These are phyloP conservation scores for Magnaporthales sp. DNA, from an alignment of 2,329 filamentous ascomycete genomes.

Conservation along the genomic window DNA sequence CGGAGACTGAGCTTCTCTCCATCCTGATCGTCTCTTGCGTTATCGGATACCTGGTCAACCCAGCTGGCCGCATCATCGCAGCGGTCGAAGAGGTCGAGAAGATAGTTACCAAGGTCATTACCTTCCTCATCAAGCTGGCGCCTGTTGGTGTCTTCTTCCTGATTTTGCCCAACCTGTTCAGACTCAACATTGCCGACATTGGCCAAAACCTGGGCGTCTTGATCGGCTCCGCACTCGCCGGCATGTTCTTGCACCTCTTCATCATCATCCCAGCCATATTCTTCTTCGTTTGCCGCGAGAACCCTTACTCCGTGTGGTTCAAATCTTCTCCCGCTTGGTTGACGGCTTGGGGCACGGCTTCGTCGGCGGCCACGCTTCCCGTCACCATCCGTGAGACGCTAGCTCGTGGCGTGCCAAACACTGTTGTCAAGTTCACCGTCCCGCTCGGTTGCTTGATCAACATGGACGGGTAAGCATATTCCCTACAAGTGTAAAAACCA, in stretches of 20 bases:
- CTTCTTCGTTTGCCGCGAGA: slow-evolving; percentile 29
- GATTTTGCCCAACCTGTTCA: slow-evolving; percentile 42
- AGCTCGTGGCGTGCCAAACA: slow-evolving; percentile 30
- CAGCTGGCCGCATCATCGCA: slow-evolving; percentile 28
- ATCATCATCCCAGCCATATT: slow-evolving; percentile 35
- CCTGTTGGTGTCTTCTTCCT: slow-evolving; percentile 45
- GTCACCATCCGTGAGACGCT: slow-evolving; percentile 34
- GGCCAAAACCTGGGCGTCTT: slow-evolving; percentile 40
- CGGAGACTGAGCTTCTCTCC: slow-evolving; percentile 17
- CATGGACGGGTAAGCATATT: slow-evolving; percentile 30
- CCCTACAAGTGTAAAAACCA: background rate
- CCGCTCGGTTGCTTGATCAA: slow-evolving; percentile 41
- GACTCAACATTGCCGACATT: slow-evolving; percentile 35
- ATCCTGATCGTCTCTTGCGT: slow-evolving; percentile 26
- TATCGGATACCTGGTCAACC: slow-evolving; percentile 23
- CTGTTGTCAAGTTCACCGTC: slow-evolving; percentile 34
- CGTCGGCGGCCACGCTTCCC: slow-evolving; percentile 41
- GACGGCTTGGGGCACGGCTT: slow-evolving; percentile 45
- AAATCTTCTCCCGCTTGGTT: slow-evolving; percentile 41
- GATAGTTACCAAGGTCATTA: slow-evolving; percentile 19
- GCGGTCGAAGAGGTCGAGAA: slow-evolving; percentile 37
- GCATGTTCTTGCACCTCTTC: slow-evolving; percentile 16
- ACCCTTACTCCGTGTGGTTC: slow-evolving; percentile 39
- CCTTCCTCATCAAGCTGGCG: slow-evolving; percentile 37
- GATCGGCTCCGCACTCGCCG: slow-evolving; percentile 26